Evolutionary conservation across 2,329 filamentous ascomycete species (phyloP), one percentile per base, ranked within the genome.

Genomic region (Hirsutella minnesotensis): DNA sequence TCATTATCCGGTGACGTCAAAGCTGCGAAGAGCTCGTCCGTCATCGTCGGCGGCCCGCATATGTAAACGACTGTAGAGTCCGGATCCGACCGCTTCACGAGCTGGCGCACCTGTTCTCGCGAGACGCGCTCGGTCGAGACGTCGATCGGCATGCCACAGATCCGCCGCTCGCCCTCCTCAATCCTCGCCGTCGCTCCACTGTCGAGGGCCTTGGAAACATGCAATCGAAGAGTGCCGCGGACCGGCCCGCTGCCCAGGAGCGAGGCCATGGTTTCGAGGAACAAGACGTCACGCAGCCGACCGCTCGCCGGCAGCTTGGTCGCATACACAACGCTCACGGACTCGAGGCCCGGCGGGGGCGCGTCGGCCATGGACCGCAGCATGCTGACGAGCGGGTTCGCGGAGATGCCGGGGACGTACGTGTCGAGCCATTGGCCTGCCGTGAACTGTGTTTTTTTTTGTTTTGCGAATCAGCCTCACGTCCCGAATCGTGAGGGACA

Each of bases 361-460:
- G 44, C 43, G 12, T 63, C 63, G 20, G 68, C 68, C 7, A 88
- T 64, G 46, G 74, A 71, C 15, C 75, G 70, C 39, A 87, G 64
- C 58, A 90, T 90, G 43, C 83, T 86, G 44, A 87, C 74, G 5
- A 90, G 64, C 1, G 86, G 86, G 53, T 94, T 94, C 44, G 94
- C 81, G 36, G 72, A 54, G 37, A 86, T 64, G 31, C 67, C 68
- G 2, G 88, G 86, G 42, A 87, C 74, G 58, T 83, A 81, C 7
- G 87, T 80, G 58, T 95, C 88, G 44, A 95, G 72, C 86, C 87
- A 95, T 68, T 94, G 88, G 42, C 88, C 88, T 5, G 88, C 78
- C 5, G 79, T 70, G 62, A 92, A 94, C 40, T 44, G n/a, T 13
- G 29, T 15, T 13, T 31, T 3, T 34, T n/a, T 8, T 7, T 27